Evolutionary conservation across 768 basidiomycete genomes (phyloP).

Genomic region (Hydnomerulius pinastri): DNA sequence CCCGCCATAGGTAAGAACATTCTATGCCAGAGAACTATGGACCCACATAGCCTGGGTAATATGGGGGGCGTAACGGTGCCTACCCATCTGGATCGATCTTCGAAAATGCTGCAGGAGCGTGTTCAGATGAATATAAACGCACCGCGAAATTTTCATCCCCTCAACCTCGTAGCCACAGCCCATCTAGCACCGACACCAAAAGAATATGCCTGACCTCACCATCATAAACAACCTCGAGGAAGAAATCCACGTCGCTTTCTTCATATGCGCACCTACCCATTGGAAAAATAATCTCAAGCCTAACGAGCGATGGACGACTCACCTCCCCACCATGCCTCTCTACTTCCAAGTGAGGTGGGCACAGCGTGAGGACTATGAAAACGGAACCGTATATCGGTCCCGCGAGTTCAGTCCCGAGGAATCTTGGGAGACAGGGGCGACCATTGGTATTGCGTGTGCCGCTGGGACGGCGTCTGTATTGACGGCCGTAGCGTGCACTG

Average conservation of each 20-base stretch:
- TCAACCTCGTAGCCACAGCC: neutral
- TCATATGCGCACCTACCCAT: conserved; percentile 8
- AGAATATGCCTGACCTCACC: conserved; percentile 18
- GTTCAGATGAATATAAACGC: neutral
- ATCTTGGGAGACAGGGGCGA: conserved; percentile 20
- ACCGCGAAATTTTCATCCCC: neutral
- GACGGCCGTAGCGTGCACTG: neutral
- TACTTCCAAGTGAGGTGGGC: conserved; percentile 19
- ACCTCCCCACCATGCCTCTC: conserved; percentile 9
- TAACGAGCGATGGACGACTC: conserved; percentile 17
- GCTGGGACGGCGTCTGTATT: conserved; percentile 23
- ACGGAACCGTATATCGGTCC: conserved; percentile 5
- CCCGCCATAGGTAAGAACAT: too few relatives aligned
- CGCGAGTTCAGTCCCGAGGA: conserved; percentile 16
- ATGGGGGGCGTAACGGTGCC: neutral
- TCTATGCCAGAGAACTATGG: too few relatives aligned
- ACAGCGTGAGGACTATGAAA: conserved; percentile 11
- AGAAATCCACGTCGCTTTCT: conserved; percentile 22
- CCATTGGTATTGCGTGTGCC: conserved; percentile 16
- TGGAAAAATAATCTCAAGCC: conserved; percentile 22
- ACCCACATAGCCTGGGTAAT: too few relatives aligned
- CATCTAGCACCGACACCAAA: neutral
- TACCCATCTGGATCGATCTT: neutral
- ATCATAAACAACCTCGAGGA: conserved; percentile 20
- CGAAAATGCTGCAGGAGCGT: neutral